Evolutionary conservation across 345 rosid genomes (phyloP).

Genomic region (Geranium rotundifolium): DNA sequence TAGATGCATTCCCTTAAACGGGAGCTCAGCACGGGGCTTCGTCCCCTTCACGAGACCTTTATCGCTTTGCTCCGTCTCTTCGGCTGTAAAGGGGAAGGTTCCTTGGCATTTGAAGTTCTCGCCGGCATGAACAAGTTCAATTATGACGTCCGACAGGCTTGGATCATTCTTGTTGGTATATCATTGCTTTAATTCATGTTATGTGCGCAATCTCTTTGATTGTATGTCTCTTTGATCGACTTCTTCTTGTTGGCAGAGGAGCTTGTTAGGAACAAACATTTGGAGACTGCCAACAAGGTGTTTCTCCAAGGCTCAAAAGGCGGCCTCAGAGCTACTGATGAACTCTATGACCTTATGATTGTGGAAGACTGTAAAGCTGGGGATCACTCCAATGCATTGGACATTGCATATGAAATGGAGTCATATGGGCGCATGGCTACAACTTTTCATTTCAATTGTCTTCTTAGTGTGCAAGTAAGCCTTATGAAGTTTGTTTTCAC

Average conservation of each 20-base stretch:
- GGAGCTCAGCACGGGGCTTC: slow-evolving; percentile 67
- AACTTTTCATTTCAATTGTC: slow-evolving; percentile 89
- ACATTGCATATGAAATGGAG: slow-evolving; percentile 89
- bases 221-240: background rate
- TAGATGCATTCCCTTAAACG: slow-evolving; percentile 84
- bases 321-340: slow-evolving; percentile 74
- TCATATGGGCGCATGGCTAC: slow-evolving; percentile 93
- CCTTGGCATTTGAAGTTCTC: slow-evolving; percentile 61
- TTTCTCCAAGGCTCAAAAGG: slow-evolving; percentile 78
- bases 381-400: slow-evolving; percentile 92
- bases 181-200: background rate
- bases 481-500: slow-evolving; percentile 7
- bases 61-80: slow-evolving; percentile 55
- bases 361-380: slow-evolving; percentile 85
- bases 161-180: slow-evolving; percentile 86
- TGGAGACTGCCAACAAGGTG: slow-evolving; percentile 82
- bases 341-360: slow-evolving; percentile 75
- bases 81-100: slow-evolving; percentile 62
- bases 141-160: slow-evolving; percentile 74
- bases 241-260: slow-evolving; percentile 42
- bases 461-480: slow-evolving; percentile 89
- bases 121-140: slow-evolving; percentile 78
- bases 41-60: slow-evolving; percentile 81
- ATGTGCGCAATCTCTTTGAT: background rate
- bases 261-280: slow-evolving; percentile 52